Percentiles rank a stretch among this genome's conserved stretches.
These are phyloP conservation scores for Rosa chinensis DNA, from an alignment of 306 rosid genomes.

Conservation along the genomic window DNA sequence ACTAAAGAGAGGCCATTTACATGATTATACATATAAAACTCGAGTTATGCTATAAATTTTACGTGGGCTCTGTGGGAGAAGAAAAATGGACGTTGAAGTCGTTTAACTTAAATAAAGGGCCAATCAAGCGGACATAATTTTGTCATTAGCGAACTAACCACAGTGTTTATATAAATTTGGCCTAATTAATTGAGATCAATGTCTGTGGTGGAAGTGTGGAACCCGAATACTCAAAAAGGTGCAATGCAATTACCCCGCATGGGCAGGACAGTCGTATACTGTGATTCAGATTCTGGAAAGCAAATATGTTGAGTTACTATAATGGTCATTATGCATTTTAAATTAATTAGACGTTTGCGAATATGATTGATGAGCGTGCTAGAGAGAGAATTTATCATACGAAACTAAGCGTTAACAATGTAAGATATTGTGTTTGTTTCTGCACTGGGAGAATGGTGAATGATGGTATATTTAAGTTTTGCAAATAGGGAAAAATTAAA, in stretches of 20 bases:
- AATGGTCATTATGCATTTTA: neutral
- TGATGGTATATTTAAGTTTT: too few relatives aligned
- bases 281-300: conserved; percentile 32
- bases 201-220: conserved; percentile 9
- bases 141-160: neutral
- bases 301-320: neutral
- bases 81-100: neutral
- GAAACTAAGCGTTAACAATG: too few relatives aligned
- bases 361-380: too few relatives aligned
- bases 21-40: too few relatives aligned
- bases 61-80: neutral
- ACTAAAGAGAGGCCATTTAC: too few relatives aligned
- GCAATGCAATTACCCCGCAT: neutral
- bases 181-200: conserved; percentile 2
- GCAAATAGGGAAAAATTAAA: too few relatives aligned
- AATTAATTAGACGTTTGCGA: too few relatives aligned
- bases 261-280: neutral
- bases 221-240: conserved; percentile 11
- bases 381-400: too few relatives aligned
- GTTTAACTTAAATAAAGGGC: neutral
- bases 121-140: conserved; percentile 2
- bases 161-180: neutral
- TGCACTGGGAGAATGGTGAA: too few relatives aligned
- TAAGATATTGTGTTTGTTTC: too few relatives aligned
- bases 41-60: too few relatives aligned